Evolutionary conservation across 202 grass and related monocot species (phyloP), one percentile per base, ranked within the genome.

Genomic region (Zizania palustris): DNA sequence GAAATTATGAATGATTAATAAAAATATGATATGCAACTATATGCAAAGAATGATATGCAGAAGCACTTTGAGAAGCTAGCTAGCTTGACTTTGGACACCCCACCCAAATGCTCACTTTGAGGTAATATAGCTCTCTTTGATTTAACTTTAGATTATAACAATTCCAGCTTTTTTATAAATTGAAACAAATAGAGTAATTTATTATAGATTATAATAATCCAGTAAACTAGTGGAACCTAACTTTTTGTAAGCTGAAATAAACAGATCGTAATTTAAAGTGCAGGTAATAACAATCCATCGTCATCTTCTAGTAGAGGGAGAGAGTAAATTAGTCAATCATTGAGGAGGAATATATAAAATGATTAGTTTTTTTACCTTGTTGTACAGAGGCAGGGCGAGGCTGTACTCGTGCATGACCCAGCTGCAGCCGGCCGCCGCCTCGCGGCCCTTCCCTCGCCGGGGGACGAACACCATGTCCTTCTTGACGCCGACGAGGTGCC

Each of bases 381-480:
- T 88, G 60, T 86, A 75, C 45, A 63, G 57, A 65, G 75, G 54
- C 86, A 82, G 71, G 67, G 87, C 67, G 55, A 97, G 87, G 63
- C 90, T 82, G 73, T 97, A 97, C 84, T 97, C 93, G 54, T 93
- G 93, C 93, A 97, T 97, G 73, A 77, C 82, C 93, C 93, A 97
- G 51, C 64, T 73, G 9, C 86, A 11, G 13, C 64, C 69, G 45
- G 65, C 0, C 56, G 51, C 14, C 83, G 82, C 9, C 60, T 66
- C 66, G 28, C 16, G 8, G 28, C 45, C 45, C 45, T 54, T 77
- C 16, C 54, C 65, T 28, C 28, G 58, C 1, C 53, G 50, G 22
- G 82, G 71, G 34, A 36, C 71, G 80, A 97, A 97, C 3, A 75
- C 79, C 69, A 97, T 37, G 18, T 48, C 67, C 71, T 75, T 89